Base-by-base conservation (phyloP, 495 filamentous ascomycete species). In the Neurospora sp. region DNA sequence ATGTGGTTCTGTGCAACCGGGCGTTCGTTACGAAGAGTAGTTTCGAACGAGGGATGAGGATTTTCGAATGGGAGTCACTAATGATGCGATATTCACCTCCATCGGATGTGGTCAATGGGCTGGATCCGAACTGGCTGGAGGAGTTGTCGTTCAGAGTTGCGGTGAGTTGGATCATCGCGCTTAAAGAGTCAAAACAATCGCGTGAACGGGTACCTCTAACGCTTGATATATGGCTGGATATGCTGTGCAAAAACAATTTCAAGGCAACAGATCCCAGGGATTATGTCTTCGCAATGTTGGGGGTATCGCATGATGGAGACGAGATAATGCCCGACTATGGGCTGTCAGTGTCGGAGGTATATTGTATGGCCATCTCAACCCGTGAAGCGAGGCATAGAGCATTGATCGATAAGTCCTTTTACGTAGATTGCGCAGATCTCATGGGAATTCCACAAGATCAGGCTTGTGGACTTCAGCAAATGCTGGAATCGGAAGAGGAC, bases 171-270 rank as follows among this genome's bases (percentile, higher is more conserved):
- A 39, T 10, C 9, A 39, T 39, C 38, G 8, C 38, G 38, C 10
- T 40, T 40, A 40, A 11, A 11, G 39, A 40, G 8, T 40, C 39
- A 11, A 11, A 11, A 40, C 39, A 10, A 10, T 39, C 31, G 31
- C 38, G 38, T 8, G 38, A 39, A 10, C 9, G 38, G 9, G 8
- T 39, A 9, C 38, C 38, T 9, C 38, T 39, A 41, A 59, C 22
- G 12, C 20, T 59, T 31, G 22, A 35, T 16, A 8, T 1, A 0
- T 61, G 53, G 53, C 2, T 61, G 53, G 6, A 16, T 4, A 4
- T 1, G 12, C 0, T 16, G 53, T 31, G 6, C 5, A 1, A 1
- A 1, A 0, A 22, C 0, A 1, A 1, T 1, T 53, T 12, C 46
- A 8, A 61, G 53, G 53, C 53, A 6, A 61, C 53, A 61, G 53